Base-by-base conservation (phyloP, 495 filamentous ascomycete genomes). In the Neurospora intermedia region DNA sequence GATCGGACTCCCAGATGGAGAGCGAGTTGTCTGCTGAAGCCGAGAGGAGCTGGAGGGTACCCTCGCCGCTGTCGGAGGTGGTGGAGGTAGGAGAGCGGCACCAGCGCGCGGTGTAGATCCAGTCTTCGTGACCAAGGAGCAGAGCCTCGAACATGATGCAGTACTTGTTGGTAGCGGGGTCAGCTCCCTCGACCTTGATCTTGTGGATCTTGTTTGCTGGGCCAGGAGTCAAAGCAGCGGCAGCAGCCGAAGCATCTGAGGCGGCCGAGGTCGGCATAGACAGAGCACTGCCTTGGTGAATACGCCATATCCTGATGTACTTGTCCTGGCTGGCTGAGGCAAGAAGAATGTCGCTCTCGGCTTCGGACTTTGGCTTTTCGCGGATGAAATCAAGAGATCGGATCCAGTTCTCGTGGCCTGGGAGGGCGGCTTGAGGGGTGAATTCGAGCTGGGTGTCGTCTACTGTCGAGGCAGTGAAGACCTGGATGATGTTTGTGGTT, bases 311-410 rank as follows among this genome's bases (percentile, higher is more conserved):
- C 48, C 96, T 91, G 79, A 98, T 91, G 77, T 98, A 99, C 81
- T 95, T 98, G 77, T 99, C 96, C 82, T 99, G 96, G 78, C 94
- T 97, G 8, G 94, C 94, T 35, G 95, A 98, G 2, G 96, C 94
- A 15, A 99, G 85, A 69, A 98, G 81, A 18, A 98, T 79, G 80
- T 97, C 94, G 59, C 86, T 87, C 4, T 79, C 81, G 1, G 74
- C 69, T 13, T 81, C 79, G 23, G 81, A 81, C 46, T 81, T 88
- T 23, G 80, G 81, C 46, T 81, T 88, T 76, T 96, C 92, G 75
- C 78, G 79, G 16, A 89, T 88, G 74, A 99, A 96, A 42, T 90
- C 88, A 11, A 98, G 84, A 31, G 92, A 92, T 20, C 94, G 88
- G 31, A 99, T 89, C 96, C 96, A 99, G 69, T 93, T 94, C 83